Evolutionary conservation across 805 yeast species (phyloP), one percentile per base, ranked within the genome.

Genomic region (Barnettozyma salicaria): DNA sequence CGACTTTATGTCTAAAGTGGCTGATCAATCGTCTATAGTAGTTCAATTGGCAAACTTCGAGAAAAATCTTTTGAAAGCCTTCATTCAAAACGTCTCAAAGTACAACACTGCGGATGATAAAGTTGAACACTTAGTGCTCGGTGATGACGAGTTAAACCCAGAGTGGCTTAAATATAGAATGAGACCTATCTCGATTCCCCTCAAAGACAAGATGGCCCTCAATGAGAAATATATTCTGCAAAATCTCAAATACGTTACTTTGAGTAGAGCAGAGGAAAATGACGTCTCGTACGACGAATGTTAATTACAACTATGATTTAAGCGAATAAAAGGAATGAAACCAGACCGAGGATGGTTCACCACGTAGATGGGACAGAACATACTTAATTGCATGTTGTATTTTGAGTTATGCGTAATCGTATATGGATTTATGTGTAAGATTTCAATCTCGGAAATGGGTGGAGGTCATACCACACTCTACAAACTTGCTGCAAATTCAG

Each of bases 101-200:
- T 16, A 14, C 14, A n/a, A 20, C 7, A 30, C 23, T 9, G 42
- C 40, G 5, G 45, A 52, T 4, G 44, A 36, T 1, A 39, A 39
- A 12, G 27, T 48, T 18, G 47, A 48, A 29, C 32, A 36, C 2
- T 30, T 53, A 18, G 35, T 50, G 17, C 14, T 51, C 6, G 54
- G 43, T 7, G 37, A 45, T 6, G 51, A 42, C 44, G 40, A 52
- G 35, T 21, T 49, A 47, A 53, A 42, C 34, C 43, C 43, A 14
- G 43, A 49, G 30, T 43, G 58, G 59, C n/a, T 44, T 7, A 44
- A 44, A 9, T 42, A 43, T 22, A 44, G 58, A 38, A 20, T 47
- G 22, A 30, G 40, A 16, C 56, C 59, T 13, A 45, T 52, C 11
- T 28, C 44, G 1, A 39, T 51, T 2, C 36, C 44, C 10, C 33